phyloP scores from a whole-genome alignment of 345 rosid species.

The Eucalyptus melliodora region DNA sequence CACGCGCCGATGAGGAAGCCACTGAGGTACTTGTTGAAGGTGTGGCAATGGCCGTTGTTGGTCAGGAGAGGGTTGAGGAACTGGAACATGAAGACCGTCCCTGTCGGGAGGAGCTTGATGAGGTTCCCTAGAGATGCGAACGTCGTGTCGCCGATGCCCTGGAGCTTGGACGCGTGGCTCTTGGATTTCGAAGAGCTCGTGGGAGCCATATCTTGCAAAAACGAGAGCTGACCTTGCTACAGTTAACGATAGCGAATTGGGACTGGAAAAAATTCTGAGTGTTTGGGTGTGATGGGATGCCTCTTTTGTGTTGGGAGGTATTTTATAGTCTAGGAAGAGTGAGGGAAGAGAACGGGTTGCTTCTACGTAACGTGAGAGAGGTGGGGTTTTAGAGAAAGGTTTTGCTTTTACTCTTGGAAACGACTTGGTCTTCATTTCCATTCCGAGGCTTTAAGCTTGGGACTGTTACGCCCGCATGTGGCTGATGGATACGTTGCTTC shows the following conservation, averaged over 20 bases:
- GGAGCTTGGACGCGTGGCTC: neutral
- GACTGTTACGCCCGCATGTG: neutral
- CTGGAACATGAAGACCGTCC: conserved; percentile 70
- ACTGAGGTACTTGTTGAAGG: conserved; percentile 37
- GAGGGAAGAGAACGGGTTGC: neutral
- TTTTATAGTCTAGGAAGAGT: neutral
- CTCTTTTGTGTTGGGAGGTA: neutral
- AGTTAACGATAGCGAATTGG: neutral
- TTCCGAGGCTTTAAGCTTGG: neutral
- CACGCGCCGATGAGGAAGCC: conserved; percentile 45
- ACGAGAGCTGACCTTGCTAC: neutral
- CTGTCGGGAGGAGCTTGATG: conserved; percentile 81
- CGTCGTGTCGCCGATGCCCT: conserved; percentile 25
- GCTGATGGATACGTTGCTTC: neutral
- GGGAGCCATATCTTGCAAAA: neutral
- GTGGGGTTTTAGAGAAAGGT: neutral
- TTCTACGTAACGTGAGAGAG: conserved; percentile 4
- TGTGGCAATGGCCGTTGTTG: conserved; percentile 53
- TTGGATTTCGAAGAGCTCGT: neutral
- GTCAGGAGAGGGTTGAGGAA: conserved; percentile 73
- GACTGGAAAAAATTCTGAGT: neutral
- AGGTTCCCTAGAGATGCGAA: conserved; percentile 54
- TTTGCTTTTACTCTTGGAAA: neutral
- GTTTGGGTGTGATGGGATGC: neutral
- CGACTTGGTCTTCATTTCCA: neutral